Base-by-base conservation (phyloP, 257 asterid species). In the Rhazya stricta region DNA sequence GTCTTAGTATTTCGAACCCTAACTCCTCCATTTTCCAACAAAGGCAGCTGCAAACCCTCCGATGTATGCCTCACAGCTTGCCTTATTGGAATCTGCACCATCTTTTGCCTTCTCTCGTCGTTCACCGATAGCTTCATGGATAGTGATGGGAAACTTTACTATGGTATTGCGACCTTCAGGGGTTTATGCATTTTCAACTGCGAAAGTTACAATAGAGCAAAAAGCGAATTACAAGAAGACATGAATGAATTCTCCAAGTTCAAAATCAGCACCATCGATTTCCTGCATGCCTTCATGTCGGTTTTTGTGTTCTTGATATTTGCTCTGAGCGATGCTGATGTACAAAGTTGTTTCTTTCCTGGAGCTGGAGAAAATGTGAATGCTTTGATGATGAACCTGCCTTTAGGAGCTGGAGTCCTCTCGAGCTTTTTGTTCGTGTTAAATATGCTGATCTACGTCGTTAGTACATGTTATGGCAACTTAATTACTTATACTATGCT, bases 1-100 rank as follows among this genome's bases (percentile, higher is more conserved):
- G 96, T 86, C 63, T 84, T 89, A 0, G 88, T 89, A 42, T 89
- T 88, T 60, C 86, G 77, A 36, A 84, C 93, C 68, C 86, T 91
- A 0, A 74, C 81, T 0, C 91, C 96, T 0, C 79, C 90, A 7
- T 91, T 91, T 54, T 78, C 97, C 27, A 87, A 85, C 84, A 81
- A 81, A 34, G 95, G 93, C 41, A 29, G 0, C 34, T 87, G 95
- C 53, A 77, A 41, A 39, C 3, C 72, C 10, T 65, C 97, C 71
- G 88, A 91, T 83, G 69, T 69, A 71, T 77, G 10, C 72, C 86
- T 87, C 25, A 86, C 89, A 0, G 65, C 80, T 12, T 8, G 34
- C 70, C 84, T 88, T 23, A 32, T 89, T 4, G 75, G 16, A 10
- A 58, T 84, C 54, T 87, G 89, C 80, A 63, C 94, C 2, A 25